phyloP scores from a whole-genome alignment of 2,329 filamentous ascomycete genomes.

The Hypoxylon sp. region DNA sequence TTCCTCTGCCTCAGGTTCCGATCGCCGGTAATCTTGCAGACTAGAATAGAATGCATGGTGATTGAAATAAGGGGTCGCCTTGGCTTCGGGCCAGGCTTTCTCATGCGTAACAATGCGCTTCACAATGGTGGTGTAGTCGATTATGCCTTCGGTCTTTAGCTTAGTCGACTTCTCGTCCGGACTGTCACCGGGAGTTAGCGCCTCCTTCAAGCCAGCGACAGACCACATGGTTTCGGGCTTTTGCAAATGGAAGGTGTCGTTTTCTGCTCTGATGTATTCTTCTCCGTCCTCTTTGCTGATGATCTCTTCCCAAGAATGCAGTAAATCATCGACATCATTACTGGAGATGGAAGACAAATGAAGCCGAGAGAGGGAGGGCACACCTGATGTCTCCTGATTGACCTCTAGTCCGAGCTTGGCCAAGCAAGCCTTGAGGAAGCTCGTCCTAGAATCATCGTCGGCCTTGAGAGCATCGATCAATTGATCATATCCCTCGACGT shows the following conservation, averaged over 20 bases:
- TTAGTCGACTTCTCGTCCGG: slow-evolving; percentile 36
- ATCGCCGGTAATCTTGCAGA: slow-evolving; percentile 70
- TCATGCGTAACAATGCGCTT: slow-evolving; percentile 82
- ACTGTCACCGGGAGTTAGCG: slow-evolving; percentile 55
- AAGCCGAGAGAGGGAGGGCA: slow-evolving; percentile 82
- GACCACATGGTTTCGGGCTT: slow-evolving; percentile 69
- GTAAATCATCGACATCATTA: slow-evolving; percentile 70
- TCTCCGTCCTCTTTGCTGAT: slow-evolving; percentile 71
- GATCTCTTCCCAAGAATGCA: slow-evolving; percentile 72
- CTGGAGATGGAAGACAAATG: slow-evolving; percentile 79
- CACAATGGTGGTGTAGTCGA: slow-evolving; percentile 77
- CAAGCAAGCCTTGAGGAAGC: slow-evolving; percentile 83
- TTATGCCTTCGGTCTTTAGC: slow-evolving; percentile 62
- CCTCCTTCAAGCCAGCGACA: slow-evolving; percentile 62
- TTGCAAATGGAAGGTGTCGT: slow-evolving; percentile 83
- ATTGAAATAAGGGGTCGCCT: slow-evolving; percentile 86
- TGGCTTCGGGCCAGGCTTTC: slow-evolving; percentile 69
- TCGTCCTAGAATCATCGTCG: slow-evolving; percentile 74
- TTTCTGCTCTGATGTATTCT: slow-evolving; percentile 79
- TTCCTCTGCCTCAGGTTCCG: slow-evolving; percentile 63
- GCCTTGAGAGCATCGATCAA: slow-evolving; percentile 72
- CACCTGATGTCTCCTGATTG: slow-evolving; percentile 70
- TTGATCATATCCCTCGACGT: slow-evolving; percentile 73
- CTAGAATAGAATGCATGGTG: slow-evolving; percentile 80
- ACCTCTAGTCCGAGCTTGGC: slow-evolving; percentile 83